Base-by-base conservation (phyloP, 169 alveolate genomes). In the Eimeria tenella region DNA sequence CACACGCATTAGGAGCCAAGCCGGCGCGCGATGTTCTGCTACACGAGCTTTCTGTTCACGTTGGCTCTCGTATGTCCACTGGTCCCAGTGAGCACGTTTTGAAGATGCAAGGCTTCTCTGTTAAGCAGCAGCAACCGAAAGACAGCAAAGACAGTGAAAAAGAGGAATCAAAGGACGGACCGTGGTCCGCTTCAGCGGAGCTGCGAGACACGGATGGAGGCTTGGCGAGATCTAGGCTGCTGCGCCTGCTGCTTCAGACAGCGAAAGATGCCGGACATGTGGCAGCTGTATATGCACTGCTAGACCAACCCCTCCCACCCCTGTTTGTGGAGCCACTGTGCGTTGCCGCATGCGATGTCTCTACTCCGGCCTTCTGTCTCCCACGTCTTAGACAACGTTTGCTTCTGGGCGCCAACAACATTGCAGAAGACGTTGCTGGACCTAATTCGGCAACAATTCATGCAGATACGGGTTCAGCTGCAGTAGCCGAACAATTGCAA, bases 271-370 rank as follows among this genome's bases (percentile, higher is more conserved):
- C 52, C 17, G 81, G 91, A 7, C 91, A 91, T 74, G 19, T 86
- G 70, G 95, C 84, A 42, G 92, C 58, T 19, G 95, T 70, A 92
- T 91, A 86, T 62, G 91, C 91, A 17, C 52, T 84, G 91, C 91
- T 84, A 60, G 88, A 49, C 86, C 95, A 62, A 86, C 95, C 73
- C 92, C 86, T 23, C 19, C 86, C 87, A 23, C 86, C 87, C 63
- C 92, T 53, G 73, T 86, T 63, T 62, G 95, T 62, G 68, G 95
- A 31, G 86, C 86, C 53, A 73, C 89, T 86, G 23, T 77, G 92
- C 21, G 62, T 49, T 86, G 95, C 84, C 56, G 90, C 60, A 5
- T 58, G 73, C 95, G 92, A 73, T 13, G 95, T 53, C 87, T 86
- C 90, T 60, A 25, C n/a, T 49, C 91, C 91, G 9, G 19, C 63